Evolutionary conservation across 768 basidiomycete species (phyloP), one percentile per base, ranked within the genome.

Genomic region (Ramaria rubella): DNA sequence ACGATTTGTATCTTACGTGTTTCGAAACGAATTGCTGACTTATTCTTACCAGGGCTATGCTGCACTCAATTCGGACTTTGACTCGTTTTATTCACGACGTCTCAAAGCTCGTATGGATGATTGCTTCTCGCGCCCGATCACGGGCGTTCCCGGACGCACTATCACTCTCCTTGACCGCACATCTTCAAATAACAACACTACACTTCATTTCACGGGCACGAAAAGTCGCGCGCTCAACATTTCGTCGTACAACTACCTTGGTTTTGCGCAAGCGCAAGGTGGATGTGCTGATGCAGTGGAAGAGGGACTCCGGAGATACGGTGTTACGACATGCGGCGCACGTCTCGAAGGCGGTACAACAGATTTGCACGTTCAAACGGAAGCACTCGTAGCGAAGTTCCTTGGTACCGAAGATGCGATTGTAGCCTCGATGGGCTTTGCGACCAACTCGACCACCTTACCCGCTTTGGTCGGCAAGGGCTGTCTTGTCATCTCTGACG

Each of bases 161-260:
- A 90, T 96, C 65, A 70, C 84, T 43, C 77, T 89, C 56, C 80
- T 92, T 49, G 92, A 98, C 73, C 88, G 95, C 43, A 77, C 81
- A 61, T 89, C 91, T 12, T 72, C 79, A 49, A 87, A 96, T 71
- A 85, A 87, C 74, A 90, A 93, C 72, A 75, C 80, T 65, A 86
- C 85, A 3, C 86, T 90, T 58, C 71, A 82, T 49, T 75, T 86
- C 63, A 88, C 90, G 2, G 95, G 94, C 58, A 80, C 76, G 1
- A 81, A 78, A 24, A 94, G 91, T 0, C 90, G 94, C 52, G 89
- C 86, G 0, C 86, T 99, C 63, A 99, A 99, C 70, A 88, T 98
- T 62, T 94, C 94, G 1, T 96, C 93, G 7, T 99, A 99, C 77
- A 99, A 98, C 73, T 99, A 98, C 68, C 91, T 99, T 64, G 96